Evolutionary conservation across 2,329 filamentous ascomycete species (phyloP).

Genomic region (Aspergillus sp.): DNA sequence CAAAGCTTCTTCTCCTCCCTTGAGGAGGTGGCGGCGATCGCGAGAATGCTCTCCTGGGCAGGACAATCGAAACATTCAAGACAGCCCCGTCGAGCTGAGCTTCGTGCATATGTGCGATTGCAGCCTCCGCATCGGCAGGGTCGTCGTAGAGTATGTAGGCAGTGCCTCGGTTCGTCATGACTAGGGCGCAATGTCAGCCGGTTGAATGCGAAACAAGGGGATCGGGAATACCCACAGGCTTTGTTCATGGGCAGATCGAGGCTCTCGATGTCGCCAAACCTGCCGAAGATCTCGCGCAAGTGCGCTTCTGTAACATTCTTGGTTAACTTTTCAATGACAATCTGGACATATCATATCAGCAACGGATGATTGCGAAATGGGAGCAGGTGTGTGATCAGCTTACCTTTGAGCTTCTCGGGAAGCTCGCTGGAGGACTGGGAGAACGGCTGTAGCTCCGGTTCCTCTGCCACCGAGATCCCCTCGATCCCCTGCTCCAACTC

Average conservation of each 20-base stretch:
- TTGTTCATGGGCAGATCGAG: conserved; percentile 88
- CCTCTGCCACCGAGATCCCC: conserved; percentile 33
- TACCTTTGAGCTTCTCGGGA: conserved; percentile 39
- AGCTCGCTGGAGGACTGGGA: conserved; percentile 22
- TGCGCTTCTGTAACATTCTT: conserved; percentile 92
- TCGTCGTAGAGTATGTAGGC: conserved; percentile 85
- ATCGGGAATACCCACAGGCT: conserved; percentile 59
- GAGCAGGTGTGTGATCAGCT: background rate
- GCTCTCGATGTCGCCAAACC: conserved; percentile 81
- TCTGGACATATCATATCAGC: conserved; percentile 51
- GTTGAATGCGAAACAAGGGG: background rate
- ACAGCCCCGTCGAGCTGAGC: conserved; percentile 83
- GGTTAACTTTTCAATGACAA: conserved; percentile 92
- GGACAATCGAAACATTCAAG: conserved; percentile 84
- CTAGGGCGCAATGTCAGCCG: conserved; percentile 44
- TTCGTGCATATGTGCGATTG: conserved; percentile 97
- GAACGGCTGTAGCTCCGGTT: conserved; percentile 31
- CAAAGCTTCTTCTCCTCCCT: conserved; percentile 59
- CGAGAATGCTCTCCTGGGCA: conserved; percentile 80
- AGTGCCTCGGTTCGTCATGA: conserved; percentile 85
- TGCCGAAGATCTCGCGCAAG: conserved; percentile 85
- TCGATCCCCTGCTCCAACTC: conserved; percentile 38
- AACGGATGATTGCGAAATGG: background rate
- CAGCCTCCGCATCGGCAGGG: conserved; percentile 76
- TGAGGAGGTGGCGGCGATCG: conserved; percentile 72